Evolutionary conservation across 2,329 filamentous ascomycete species (phyloP).

Genomic region (Aphanocladium album): DNA sequence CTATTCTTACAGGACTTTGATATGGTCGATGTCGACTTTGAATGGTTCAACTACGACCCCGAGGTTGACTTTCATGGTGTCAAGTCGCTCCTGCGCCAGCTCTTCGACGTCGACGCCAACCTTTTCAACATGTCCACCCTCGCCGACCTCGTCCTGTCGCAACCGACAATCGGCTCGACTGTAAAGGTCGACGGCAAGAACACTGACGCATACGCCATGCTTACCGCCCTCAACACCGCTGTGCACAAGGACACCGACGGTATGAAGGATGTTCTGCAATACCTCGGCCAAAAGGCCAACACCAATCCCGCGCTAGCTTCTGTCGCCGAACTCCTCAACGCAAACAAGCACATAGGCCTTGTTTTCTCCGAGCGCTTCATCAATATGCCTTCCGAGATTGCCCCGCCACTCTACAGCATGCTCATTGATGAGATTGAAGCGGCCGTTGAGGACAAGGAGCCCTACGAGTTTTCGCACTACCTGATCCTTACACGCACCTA

Average conservation of each 20-base stretch:
- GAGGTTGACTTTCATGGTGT: conserved; percentile 92
- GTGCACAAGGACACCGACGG: conserved; percentile 72
- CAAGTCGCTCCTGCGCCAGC: conserved; percentile 82
- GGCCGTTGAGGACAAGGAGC: conserved; percentile 84
- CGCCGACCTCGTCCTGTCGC: conserved; percentile 78
- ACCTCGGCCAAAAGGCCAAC: conserved; percentile 57
- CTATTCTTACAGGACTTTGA: conserved; percentile 65
- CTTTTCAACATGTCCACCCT: conserved; percentile 85
- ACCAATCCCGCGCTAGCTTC: conserved; percentile 50
- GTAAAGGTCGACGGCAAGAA: conserved; percentile 97
- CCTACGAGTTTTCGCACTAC: conserved; percentile 91
- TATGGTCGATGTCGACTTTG: conserved; percentile 92
- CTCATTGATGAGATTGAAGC: conserved; percentile 85
- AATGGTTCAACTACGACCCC: conserved; percentile 94
- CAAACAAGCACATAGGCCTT: conserved; percentile 65
- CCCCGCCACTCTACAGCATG: conserved; percentile 93
- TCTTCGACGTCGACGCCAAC: conserved; percentile 82
- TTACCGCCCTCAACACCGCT: conserved; percentile 79
- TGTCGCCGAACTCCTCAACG: conserved; percentile 51
- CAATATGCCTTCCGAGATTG: conserved; percentile 92
- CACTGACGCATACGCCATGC: conserved; percentile 85
- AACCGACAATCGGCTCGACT: conserved; percentile 84
- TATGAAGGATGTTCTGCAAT: conserved; percentile 65
- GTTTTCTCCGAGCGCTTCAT: conserved; percentile 90
- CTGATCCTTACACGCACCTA: conserved; percentile 91